Evolutionary conservation across 306 rosid genomes (phyloP).

Genomic region (Acacia acuminata): DNA sequence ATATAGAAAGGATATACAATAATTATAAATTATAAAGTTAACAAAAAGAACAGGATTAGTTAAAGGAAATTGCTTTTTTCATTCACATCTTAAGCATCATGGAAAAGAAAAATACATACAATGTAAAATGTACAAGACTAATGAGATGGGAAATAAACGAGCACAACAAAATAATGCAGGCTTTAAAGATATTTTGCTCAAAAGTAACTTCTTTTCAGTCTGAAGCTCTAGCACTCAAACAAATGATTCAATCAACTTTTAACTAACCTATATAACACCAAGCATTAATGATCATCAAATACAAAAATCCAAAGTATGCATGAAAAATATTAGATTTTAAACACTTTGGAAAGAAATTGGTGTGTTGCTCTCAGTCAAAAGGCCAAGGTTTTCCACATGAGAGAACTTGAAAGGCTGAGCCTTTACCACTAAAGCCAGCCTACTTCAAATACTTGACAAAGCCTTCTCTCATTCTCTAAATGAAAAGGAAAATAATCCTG

Average conservation of each 20-base stretch:
- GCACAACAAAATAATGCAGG: background rate
- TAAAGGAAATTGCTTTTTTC: background rate
- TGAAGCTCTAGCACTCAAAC: background rate
- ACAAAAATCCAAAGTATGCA: background rate
- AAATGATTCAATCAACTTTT: background rate
- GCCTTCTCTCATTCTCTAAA: background rate
- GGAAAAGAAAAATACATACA: too few relatives aligned
- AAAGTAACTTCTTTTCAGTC: background rate
- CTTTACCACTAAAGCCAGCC: background rate
- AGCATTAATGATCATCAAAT: background rate
- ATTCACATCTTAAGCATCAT: too few relatives aligned
- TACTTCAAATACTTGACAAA: background rate
- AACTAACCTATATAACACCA: background rate
- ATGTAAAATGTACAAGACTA: too few relatives aligned
- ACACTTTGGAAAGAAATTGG: background rate
- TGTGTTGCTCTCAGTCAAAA: background rate
- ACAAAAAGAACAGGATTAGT: background rate
- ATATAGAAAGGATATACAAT: too few relatives aligned
- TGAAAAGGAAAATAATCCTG: background rate
- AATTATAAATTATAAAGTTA: background rate
- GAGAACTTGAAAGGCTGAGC: conserved; percentile 37
- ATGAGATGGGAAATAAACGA: too few relatives aligned
- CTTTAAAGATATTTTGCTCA: background rate
- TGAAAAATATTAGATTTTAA: background rate
- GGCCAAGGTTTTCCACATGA: background rate